These are phyloP conservation scores for Sordariomycetes sp. DNA, from an alignment of 2,329 filamentous ascomycete genomes.

Conservation along the genomic window DNA sequence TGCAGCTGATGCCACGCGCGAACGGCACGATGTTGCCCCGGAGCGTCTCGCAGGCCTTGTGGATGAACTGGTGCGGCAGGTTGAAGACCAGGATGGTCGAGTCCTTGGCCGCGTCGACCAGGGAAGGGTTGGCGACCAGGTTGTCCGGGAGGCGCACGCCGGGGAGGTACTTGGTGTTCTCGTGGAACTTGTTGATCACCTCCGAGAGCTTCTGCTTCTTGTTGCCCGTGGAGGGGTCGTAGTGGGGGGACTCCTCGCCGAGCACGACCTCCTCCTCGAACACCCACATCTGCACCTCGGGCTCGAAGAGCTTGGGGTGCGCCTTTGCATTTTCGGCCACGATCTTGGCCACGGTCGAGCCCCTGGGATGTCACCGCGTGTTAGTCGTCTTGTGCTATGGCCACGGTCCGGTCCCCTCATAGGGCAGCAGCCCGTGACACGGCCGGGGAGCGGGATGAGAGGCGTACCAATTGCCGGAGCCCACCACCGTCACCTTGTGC, in stretches of 20 bases:
- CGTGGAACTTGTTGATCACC: conserved; percentile 84
- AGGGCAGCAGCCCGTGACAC: background rate
- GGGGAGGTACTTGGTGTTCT: conserved; percentile 98
- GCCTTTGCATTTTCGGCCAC: conserved; percentile 81
- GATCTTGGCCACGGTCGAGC: conserved; percentile 95
- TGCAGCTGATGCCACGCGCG: conserved; percentile 90
- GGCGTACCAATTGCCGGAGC: conserved; percentile 86
- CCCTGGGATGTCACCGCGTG: conserved; percentile 40
- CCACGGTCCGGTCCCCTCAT: no score
- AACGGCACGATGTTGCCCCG: conserved; percentile 84
- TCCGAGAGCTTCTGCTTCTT: conserved; percentile 77
- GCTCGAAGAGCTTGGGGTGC: conserved; percentile 72
- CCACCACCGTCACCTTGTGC: conserved; percentile 89
- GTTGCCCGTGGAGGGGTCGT: conserved; percentile 51
- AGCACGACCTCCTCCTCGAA: conserved; percentile 84
- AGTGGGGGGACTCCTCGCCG: conserved; percentile 60
- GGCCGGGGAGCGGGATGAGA: background rate
- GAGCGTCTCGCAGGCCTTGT: conserved; percentile 72
- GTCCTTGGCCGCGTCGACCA: conserved; percentile 69
- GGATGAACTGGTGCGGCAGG: conserved; percentile 91
- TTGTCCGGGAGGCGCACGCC: conserved; percentile 74
- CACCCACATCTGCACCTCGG: conserved; percentile 97
- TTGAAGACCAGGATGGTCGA: conserved; percentile 93
- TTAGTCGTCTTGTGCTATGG: conserved; percentile 1
- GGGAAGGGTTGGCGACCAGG: conserved; percentile 71